These are phyloP conservation scores for Glycyrrhiza uralensis DNA, from an alignment of 306 rosid genomes.

Conservation along the genomic window DNA sequence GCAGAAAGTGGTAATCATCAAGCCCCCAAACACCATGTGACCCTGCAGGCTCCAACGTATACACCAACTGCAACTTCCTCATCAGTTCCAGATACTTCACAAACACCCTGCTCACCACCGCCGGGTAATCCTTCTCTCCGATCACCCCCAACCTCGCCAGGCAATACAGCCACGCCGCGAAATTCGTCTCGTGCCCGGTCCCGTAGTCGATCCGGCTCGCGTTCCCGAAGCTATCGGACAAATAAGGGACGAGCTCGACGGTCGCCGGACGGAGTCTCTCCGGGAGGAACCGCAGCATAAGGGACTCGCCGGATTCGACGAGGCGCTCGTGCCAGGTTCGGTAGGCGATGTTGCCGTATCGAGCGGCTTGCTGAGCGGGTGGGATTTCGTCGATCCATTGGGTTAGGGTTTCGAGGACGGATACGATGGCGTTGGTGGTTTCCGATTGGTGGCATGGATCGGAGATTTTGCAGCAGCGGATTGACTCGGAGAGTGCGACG, in stretches of 20 bases:
- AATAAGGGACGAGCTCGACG: constrained; percentile 66
- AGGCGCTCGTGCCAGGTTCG: constrained; percentile 70
- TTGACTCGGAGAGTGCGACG: constrained; percentile 82
- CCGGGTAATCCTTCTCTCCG: constrained; percentile 67
- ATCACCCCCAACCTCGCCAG: constrained; percentile 65
- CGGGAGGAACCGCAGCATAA: constrained; percentile 59
- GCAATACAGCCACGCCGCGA: constrained; percentile 88
- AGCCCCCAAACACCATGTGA: constrained; percentile 99
- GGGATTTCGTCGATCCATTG: constrained; percentile 79
- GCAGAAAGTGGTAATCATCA: constrained; percentile 86
- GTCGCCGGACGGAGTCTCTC: constrained; percentile 43
- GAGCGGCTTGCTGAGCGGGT: constrained; percentile 61
- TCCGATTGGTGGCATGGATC: constrained; percentile 60
- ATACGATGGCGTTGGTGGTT: constrained; percentile 32
- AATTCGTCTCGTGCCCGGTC: constrained; percentile 95
- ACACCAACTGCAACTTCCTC: constrained; percentile 84
- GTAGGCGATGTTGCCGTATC: constrained; percentile 79
- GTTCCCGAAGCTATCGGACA: constrained; percentile 78
- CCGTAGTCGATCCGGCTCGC: constrained; percentile 87
- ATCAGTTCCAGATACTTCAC: constrained; percentile 76
- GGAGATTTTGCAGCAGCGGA: constrained; percentile 60
- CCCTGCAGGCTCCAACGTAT: constrained; percentile 90
- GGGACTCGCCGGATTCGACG: constrained; percentile 36
- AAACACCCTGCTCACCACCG: constrained; percentile 65
- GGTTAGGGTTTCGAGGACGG: constrained; percentile 59